These are phyloP conservation scores for Gynostemma pentaphyllum DNA, from an alignment of 306 rosid genomes.

Conservation along the genomic window DNA sequence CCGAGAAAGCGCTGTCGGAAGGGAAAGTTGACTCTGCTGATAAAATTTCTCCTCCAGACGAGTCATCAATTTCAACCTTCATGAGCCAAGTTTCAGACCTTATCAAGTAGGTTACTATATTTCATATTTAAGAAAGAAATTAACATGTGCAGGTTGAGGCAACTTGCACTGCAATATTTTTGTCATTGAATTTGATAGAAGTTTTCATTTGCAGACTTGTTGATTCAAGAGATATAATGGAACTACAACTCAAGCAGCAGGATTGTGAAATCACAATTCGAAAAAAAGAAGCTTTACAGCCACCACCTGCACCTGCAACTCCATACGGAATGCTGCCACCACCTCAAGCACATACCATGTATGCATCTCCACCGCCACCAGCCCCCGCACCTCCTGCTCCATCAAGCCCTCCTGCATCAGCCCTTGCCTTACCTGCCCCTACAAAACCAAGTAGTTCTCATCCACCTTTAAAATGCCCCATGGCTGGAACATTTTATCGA, in stretches of 20 bases:
- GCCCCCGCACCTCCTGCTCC: slow-evolving; percentile 13
- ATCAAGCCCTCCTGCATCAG: slow-evolving; percentile 23
- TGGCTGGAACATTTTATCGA: slow-evolving; percentile 94
- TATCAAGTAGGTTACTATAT: slow-evolving; percentile 46
- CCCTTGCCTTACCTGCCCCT: slow-evolving; percentile 44
- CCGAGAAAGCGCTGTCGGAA: slow-evolving; percentile 7
- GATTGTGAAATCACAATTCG: slow-evolving; percentile 61
- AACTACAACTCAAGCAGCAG: slow-evolving; percentile 67
- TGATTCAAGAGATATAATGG: slow-evolving; percentile 86
- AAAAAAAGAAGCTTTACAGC: slow-evolving; percentile 71
- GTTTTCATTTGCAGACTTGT: slow-evolving; percentile 49
- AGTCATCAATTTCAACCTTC: slow-evolving; percentile 45
- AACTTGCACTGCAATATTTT: background rate
- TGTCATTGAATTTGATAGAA: background rate
- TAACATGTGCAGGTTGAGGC: background rate
- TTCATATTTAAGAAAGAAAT: background rate
- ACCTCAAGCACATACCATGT: slow-evolving; percentile 22
- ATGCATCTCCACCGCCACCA: slow-evolving; percentile 21
- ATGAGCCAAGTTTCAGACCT: slow-evolving; percentile 77
- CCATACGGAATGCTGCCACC: slow-evolving; percentile 17
- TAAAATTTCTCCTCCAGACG: slow-evolving; percentile 29
- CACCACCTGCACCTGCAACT: slow-evolving; percentile 28
- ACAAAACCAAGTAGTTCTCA: slow-evolving; percentile 46
- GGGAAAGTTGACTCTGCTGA: slow-evolving; percentile 27
- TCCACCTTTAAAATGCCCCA: slow-evolving; percentile 69